Base-by-base conservation (phyloP, 2,329 filamentous ascomycete species). In the Podosphaera xanthii region DNA sequence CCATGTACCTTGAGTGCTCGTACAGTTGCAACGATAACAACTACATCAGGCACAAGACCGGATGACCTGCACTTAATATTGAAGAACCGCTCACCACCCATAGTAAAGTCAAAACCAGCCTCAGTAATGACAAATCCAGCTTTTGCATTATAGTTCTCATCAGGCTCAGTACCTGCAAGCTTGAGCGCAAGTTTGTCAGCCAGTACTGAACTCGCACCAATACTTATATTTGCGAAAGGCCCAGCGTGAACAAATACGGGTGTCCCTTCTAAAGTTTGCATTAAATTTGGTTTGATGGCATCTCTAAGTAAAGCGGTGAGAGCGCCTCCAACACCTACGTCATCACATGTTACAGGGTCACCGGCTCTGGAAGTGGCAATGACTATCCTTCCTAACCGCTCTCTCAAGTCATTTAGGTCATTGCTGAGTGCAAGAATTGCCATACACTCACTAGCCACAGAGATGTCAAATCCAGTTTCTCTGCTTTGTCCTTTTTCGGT, bases 41-140 rank as follows among this genome's bases (percentile, higher is more conserved):
- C 90, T 1, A 89, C 87, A 68, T 98, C 92, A 1, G 92, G 92
- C 2, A 88, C 81, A 53, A 98, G 83, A 33, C 91, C 91, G 4
- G 91, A 96, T 8, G 89, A 86, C 61, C 92, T 86, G 75, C 92
- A 97, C 78, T 98, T 98, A 77, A 98, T 97, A 76, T 98, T 97
- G 82, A 98, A 97, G 79, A 98, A 98, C 58, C 92, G 86, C 78
- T 98, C 92, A 63, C 92, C 92, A 64, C 92, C 92, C 92, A 98
- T 98, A 67, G 92, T 97, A 74, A 98, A 98, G 73, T 98, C 92
- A 71, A 98, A 98, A 8, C 92, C 92, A 58, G 92, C 91, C 72
- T 98, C 92, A 1, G 92, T 98, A 44, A 98, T 83, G 31, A 96
- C 91, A 67, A 92, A 97, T 8, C 92, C 92, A 36, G 86, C 81